Base-by-base conservation (phyloP, 2,329 filamentous ascomycete genomes). In the Colletotrichum sublineola region DNA sequence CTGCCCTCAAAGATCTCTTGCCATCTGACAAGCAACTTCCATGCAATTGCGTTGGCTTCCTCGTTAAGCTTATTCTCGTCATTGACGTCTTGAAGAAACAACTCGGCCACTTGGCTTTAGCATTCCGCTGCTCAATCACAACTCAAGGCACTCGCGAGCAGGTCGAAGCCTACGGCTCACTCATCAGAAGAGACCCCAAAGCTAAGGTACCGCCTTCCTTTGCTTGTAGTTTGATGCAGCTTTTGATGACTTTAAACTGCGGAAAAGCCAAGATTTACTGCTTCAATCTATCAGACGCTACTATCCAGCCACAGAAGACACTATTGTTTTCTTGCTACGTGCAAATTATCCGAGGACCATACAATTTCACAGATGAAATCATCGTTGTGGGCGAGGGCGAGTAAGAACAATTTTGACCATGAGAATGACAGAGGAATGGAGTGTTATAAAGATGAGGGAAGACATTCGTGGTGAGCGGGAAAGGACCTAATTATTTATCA, bases 131-230 rank as follows among this genome's bases (percentile, higher is more conserved):
- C 4, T 31, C 56, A 14, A 15, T 62, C 36, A 36, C 14, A 15
- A 46, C 53, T 6, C 64, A 67, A 53, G 33, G 56, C 44, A 42
- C 64, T 7, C 44, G 55, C 12, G 46, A 62, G 44, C 56, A 67
- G 33, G 29, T 62, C 18, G 56, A 67, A 29, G 44, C 64, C 15
- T 67, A 67, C 11, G 15, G 44, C 14, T 53, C 46, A 8, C 24
- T 67, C 1, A 15, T 67, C 18, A 33, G 64, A 1, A n/a, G 36
- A 3, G 64, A 53, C 11, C 46, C 56, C 68, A 9, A 71, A 75
- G 33, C 76, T 76, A 76, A 77, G 5, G 67, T 76, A n/a, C 75
- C 80, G 1, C 77, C 80, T 0, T 75, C 81, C 40, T 81, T 82
- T 56, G 80, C 80, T 8, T 75, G 78, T 14, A 71, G 75, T 33